Evolutionary conservation across 768 basidiomycete genomes (phyloP), one percentile per base, ranked within the genome.

Genomic region (Gloeopeniophorella convolvens): DNA sequence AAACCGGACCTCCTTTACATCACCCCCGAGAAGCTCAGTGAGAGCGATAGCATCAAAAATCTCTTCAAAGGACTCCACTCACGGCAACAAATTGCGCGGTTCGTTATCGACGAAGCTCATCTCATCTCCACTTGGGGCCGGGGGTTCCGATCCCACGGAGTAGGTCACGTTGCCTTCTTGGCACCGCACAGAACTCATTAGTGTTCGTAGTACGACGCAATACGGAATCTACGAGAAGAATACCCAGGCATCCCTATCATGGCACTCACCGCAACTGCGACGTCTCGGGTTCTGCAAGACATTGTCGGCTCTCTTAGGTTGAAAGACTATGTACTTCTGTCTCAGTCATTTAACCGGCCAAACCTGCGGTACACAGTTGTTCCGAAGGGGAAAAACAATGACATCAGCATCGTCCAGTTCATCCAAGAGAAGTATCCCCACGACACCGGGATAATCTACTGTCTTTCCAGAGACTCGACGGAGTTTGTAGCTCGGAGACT

Each of bases 101-200:
- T 99, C 63, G 93, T 96, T 1, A 77, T 97, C 43, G 96, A 99
- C 63, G 96, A 99, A 64, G 95, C 93, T 2, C 96, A 99, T 65
- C 92, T 91, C 64, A 88, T 98, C 35, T 84, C 82, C 12, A 82
- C 83, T 18, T 98, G 96, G 96, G 96, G 95, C 5, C 82, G 93
- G 61, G 85, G 93, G 63, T 94, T 96, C 61, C 80, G 95, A 42
- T 78, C 79, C n/a, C 20, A 27, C 3, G 48, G 47, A 18, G 57
- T 58, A 48, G 24, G 57, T 37, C 8, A 2, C 36, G n/a, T 35
- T 35, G n/a, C 15, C 18, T 26, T n/a, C 32, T 23, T 43, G 15
- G 21, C 26, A n/a, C 26, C 23, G 15, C 24, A 11, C 12, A 23
- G 6, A 1, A 27, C 39, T 53, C 33, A 45, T 37, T 18, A 12